phyloP scores from a whole-genome alignment of 768 basidiomycete genomes.

The Pisolithus albus region DNA sequence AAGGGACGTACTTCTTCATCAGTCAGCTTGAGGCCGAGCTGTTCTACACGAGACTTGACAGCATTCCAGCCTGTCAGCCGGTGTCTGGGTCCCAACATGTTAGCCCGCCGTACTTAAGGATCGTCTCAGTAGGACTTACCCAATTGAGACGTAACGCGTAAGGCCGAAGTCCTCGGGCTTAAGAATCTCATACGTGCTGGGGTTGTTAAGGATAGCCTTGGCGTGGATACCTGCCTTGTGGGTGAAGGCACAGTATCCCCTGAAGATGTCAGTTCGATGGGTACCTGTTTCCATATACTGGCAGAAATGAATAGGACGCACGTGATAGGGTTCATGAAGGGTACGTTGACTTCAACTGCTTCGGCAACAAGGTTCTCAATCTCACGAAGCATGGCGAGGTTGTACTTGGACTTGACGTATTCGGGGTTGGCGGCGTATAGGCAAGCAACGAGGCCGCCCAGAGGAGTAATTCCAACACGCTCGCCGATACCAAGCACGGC shows the following conservation, averaged over 20 bases:
- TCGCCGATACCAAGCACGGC: slow-evolving; percentile 97
- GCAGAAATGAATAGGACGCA: slow-evolving; percentile 27
- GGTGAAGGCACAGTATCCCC: slow-evolving; percentile 98
- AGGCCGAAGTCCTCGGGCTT: slow-evolving; percentile 99
- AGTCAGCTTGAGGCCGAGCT: slow-evolving; percentile 80
- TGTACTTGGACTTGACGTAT: slow-evolving; percentile 99
- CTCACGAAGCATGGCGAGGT: slow-evolving; percentile 93
- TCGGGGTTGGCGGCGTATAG: slow-evolving; percentile 96
- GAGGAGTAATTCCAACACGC: slow-evolving; percentile 96
- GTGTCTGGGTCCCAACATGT: slow-evolving; percentile 44
- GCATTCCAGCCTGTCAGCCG: slow-evolving; percentile 99
- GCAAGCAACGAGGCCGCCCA: slow-evolving; percentile 94
- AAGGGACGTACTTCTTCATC: slow-evolving; percentile 67
- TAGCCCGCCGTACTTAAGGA: neutral
- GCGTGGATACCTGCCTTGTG: slow-evolving; percentile 99
- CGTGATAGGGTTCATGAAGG: slow-evolving; percentile 96
- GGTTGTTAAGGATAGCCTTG: slow-evolving; percentile 99
- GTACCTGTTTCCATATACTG: neutral
- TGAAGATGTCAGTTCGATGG: slow-evolving; percentile 23
- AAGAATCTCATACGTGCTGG: slow-evolving; percentile 97
- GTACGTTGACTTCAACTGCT: slow-evolving; percentile 95
- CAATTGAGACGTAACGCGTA: slow-evolving; percentile 96
- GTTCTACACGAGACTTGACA: slow-evolving; percentile 98
- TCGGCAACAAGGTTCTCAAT: slow-evolving; percentile 99
- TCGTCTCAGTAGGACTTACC: slow-evolving; percentile 37